phyloP scores from a whole-genome alignment of 2,329 filamentous ascomycete species.

The Colletotrichum sp. region DNA sequence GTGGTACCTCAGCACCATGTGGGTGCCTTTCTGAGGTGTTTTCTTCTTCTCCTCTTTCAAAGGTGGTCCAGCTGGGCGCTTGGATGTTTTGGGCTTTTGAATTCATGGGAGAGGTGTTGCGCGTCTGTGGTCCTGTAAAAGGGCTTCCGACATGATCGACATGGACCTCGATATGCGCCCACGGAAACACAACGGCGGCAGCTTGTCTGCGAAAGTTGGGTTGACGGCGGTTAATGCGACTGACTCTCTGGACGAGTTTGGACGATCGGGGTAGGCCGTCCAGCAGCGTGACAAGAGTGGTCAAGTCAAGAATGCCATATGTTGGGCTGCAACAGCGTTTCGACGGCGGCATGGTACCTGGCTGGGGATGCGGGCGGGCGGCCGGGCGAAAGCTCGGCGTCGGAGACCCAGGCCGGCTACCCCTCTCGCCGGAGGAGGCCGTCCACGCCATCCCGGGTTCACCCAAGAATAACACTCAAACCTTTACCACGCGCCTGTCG shows the following conservation, averaged over 20 bases:
- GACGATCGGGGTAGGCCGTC: background rate
- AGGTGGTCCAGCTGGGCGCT: background rate
- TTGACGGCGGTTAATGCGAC: slow-evolving; percentile 11
- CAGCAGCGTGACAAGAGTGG: too few species aligned
- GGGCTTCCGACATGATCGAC: background rate
- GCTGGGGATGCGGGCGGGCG: background rate
- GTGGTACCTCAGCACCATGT: background rate
- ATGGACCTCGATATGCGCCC: background rate
- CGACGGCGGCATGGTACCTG: background rate
- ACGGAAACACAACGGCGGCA: background rate
- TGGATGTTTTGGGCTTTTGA: background rate
- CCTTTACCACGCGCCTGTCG: background rate
- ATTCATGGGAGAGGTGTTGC: background rate
- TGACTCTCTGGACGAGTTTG: background rate
- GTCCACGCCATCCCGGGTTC: background rate
- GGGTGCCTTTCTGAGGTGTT: background rate
- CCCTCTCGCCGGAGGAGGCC: background rate
- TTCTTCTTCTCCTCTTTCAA: background rate
- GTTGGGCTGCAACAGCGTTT: background rate
- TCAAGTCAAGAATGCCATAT: background rate
- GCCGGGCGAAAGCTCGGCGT: background rate
- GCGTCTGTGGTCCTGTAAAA: background rate
- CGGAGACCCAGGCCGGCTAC: background rate
- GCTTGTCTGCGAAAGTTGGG: background rate
- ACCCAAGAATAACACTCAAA: background rate